Base-by-base conservation (phyloP, 2,329 filamentous ascomycete genomes). In the Fusarium protoensiforme region DNA sequence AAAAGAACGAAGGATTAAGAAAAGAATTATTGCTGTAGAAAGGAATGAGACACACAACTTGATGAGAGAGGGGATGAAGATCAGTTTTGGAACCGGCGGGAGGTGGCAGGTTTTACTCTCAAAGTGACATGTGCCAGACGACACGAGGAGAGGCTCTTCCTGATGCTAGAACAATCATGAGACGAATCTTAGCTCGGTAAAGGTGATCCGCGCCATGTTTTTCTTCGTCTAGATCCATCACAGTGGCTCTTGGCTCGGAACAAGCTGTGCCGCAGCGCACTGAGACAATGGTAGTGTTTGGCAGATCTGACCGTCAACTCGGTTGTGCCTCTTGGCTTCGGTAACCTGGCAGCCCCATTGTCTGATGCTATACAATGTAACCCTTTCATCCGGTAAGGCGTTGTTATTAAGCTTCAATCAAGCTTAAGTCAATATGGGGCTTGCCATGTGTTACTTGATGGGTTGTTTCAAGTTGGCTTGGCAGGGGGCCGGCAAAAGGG, bases 1-100 rank as follows among this genome's bases (percentile, higher is more conserved):
- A 29, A 60, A 69, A 72, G 46, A 51, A 29, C 27, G 46, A 51
- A 51, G 10, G 27, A 51, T 51, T 51, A 51, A 51, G 27, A 29
- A 51, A 27, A 51, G 31, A 3, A 31, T 13, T 51, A 51, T 14
- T 31, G 46, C 7, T 7, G 18, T 14, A 51, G 27, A 31, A 51
- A 31, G 46, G 46, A 51, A 51, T 20, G 46, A 31, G 46, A 31
- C 27, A 31, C 46, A 51, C 46, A n/a, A 51, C 16, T 14, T 51
- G 46, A 20, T 31, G 11, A 51, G 46, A 31, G 46, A 51, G 18
- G 46, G 46, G 46, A 51, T 51, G 46, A 31, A 51, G 46, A 51
- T 51, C 27, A 51, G 24, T 29, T 7, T 51, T 51, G 46, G 46
- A 31, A 51, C 24, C 2, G 11, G 46, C 18, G 46, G 46, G 11